Evolutionary conservation across 2,329 filamentous ascomycete genomes (phyloP).

Genomic region (Sporothrix sp.): DNA sequence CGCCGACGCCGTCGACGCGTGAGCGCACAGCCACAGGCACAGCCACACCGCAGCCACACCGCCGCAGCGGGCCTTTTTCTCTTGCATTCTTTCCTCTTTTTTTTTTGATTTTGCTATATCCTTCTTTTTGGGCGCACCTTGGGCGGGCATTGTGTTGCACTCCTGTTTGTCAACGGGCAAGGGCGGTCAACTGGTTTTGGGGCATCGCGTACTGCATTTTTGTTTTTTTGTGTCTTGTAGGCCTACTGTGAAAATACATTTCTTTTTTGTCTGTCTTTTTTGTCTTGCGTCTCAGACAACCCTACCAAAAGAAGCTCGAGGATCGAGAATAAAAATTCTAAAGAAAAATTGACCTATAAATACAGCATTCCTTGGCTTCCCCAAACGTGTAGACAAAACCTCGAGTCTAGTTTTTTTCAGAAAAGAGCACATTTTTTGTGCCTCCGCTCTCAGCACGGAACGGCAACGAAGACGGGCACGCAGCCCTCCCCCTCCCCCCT

Average conservation of each 20-base stretch:
- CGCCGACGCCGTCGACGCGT: not conserved
- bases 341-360: not conserved
- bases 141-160: no score
- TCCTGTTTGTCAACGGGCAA: no score
- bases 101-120: not conserved
- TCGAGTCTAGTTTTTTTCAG: conserved; percentile 1
- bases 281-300: not conserved
- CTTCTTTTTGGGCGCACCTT: not conserved
- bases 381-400: not conserved
- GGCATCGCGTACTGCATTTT: not conserved
- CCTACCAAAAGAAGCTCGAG: not conserved
- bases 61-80: not conserved
- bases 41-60: no score
- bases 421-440: not conserved
- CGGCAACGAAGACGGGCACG: not conserved
- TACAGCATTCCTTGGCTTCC: no score
- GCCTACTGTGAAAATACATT: not conserved
- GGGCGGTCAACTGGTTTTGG: no score
- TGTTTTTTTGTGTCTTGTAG: not conserved
- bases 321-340: not conserved
- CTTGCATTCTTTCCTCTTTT: not conserved
- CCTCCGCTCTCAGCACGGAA: not conserved
- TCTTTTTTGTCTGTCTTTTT: not conserved
- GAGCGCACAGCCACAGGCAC: no score
- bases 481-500: no score